These are phyloP conservation scores for Claviceps spartinae DNA, from an alignment of 2,329 filamentous ascomycete genomes.

Conservation along the genomic window DNA sequence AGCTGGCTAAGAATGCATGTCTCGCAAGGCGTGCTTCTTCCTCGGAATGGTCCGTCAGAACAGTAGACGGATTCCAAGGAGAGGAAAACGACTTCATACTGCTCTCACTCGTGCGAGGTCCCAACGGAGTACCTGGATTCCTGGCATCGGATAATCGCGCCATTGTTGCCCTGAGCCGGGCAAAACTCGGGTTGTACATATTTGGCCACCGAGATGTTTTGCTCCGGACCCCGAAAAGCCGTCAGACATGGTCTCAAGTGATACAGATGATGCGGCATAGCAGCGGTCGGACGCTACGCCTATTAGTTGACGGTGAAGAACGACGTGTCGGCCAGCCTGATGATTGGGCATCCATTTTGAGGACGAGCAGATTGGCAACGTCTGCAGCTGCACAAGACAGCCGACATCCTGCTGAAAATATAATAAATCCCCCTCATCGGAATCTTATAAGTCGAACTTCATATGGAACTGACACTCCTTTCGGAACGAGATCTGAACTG, in stretches of 20 bases:
- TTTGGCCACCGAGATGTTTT: conserved; percentile 60
- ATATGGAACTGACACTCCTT: neutral
- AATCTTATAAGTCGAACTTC: neutral
- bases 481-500: neutral
- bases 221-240: conserved; percentile 27
- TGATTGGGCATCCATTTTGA: conserved; percentile 31
- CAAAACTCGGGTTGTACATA: conserved; percentile 66
- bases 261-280: conserved; percentile 26
- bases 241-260: conserved; percentile 27
- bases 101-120: conserved; percentile 67
- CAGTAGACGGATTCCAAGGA: conserved; percentile 81
- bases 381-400: neutral
- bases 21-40: conserved; percentile 9
- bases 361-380: conserved; percentile 5
- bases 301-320: conserved; percentile 36
- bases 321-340: conserved; percentile 37
- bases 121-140: conserved; percentile 52
- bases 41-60: conserved; percentile 48
- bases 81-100: conserved; percentile 80
- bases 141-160: conserved; percentile 47
- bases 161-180: conserved; percentile 51
- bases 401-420: neutral
- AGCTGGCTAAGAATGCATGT: conserved; percentile 22
- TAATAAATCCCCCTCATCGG: neutral
- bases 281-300: conserved; percentile 11